Percentiles rank a stretch among this genome's conserved stretches.
phyloP scores from a whole-genome alignment of 2,329 filamentous ascomycete species.

The Aspergillus ochraceoroseus region DNA sequence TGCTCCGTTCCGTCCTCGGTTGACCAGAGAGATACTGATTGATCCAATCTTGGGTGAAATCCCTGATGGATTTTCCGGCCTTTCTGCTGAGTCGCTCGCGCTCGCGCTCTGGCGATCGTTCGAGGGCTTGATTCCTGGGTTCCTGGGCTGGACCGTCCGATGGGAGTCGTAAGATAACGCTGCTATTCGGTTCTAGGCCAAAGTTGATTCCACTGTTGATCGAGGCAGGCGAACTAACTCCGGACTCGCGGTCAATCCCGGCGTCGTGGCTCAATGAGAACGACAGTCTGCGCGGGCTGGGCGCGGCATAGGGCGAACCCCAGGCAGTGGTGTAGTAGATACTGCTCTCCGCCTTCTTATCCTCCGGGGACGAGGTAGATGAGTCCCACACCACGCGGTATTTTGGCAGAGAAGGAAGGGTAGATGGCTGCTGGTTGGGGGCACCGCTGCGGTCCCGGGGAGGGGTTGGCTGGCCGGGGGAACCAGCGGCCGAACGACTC shows the following conservation, averaged over 20 bases:
- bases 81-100: constrained; percentile 24
- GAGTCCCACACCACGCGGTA: constrained; percentile 35
- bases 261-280: constrained; percentile 44
- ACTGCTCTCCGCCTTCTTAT: constrained; percentile 46
- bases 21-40: constrained; percentile 73
- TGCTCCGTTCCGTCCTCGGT: constrained; percentile 63
- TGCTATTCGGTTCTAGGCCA: constrained; percentile 24
- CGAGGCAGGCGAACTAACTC: constrained; percentile 35
- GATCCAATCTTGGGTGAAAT: constrained; percentile 80
- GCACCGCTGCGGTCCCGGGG: constrained; percentile 25
- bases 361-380: constrained; percentile 39
- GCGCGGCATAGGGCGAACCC: constrained; percentile 81
- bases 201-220: constrained; percentile 24
- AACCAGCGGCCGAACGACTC: constrained; percentile 35
- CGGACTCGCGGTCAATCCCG: constrained; percentile 38
- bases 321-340: constrained; percentile 71
- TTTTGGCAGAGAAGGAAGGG: constrained; percentile 32
- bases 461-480: constrained; percentile 28
- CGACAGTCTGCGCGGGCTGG: constrained; percentile 45
- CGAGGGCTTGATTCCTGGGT: constrained; percentile 25
- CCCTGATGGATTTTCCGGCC: constrained; percentile 41
- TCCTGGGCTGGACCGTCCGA: constrained; percentile 24
- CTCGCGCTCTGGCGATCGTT: constrained; percentile 26
- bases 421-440: constrained; percentile 27
- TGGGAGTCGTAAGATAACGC: constrained; percentile 29